Percentiles rank a stretch among this genome's conserved stretches.
These are phyloP conservation scores for Flaveria brownii DNA, from an alignment of 129 eudicot genomes.

Conservation along the genomic window DNA sequence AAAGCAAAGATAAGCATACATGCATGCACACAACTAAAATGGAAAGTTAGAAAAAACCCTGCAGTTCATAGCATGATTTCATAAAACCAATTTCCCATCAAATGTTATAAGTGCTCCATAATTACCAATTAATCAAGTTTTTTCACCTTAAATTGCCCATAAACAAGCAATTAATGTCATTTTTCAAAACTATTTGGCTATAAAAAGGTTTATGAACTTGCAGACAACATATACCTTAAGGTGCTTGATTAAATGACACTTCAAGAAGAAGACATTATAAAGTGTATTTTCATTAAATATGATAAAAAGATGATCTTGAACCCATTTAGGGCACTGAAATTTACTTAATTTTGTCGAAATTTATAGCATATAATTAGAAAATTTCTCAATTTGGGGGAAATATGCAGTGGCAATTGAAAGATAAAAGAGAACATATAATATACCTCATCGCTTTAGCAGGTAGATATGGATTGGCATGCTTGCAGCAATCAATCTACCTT, in stretches of 20 bases:
- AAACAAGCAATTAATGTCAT: neutral
- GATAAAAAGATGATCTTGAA: neutral
- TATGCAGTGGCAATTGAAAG: neutral
- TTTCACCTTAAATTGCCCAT: neutral
- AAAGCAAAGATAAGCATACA: neutral
- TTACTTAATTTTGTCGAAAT: neutral
- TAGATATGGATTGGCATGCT: constrained; percentile 17
- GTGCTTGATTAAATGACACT: constrained; percentile 15
- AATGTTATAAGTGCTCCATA: neutral
- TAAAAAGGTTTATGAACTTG: neutral
- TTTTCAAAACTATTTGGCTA: neutral
- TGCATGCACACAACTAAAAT: neutral
- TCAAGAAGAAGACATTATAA: neutral
- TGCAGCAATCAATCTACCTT: constrained; percentile 23
- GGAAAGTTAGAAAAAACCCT: neutral
- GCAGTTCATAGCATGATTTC: neutral
- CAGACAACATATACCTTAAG: neutral
- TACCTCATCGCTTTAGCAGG: constrained; percentile 17
- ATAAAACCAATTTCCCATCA: neutral
- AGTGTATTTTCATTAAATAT: neutral
- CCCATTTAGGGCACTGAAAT: neutral
- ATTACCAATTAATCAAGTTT: neutral
- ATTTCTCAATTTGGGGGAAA: neutral
- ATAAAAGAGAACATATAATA: neutral
- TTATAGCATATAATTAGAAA: neutral